phyloP scores from a whole-genome alignment of 140 eudicot genomes.

The Stevia rebaudiana region DNA sequence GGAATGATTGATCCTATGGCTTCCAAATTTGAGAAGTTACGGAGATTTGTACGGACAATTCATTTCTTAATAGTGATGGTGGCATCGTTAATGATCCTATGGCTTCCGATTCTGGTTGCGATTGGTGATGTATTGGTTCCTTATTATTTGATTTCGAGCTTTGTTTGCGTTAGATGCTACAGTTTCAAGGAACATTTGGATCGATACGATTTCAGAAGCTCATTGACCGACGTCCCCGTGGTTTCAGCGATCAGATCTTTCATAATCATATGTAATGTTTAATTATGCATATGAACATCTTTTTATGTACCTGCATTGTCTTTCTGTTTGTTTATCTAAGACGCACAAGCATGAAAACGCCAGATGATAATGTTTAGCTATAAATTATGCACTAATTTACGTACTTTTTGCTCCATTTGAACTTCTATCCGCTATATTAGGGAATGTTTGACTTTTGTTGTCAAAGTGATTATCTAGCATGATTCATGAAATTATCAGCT shows the following conservation, averaged over 20 bases:
- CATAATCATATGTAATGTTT: constrained; percentile 53
- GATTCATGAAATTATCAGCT: no score
- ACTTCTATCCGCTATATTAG: not conserved
- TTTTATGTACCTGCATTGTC: constrained; percentile 14
- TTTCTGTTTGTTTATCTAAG: not conserved
- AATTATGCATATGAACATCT: not conserved
- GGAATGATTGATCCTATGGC: no score
- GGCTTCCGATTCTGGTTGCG: constrained; percentile 70
- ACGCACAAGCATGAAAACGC: not conserved
- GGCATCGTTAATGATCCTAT: constrained; percentile 58
- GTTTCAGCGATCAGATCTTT: constrained; percentile 81
- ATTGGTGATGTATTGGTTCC: constrained; percentile 70
- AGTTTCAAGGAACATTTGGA: constrained; percentile 50
- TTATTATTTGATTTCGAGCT: constrained; percentile 57
- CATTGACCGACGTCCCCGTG: constrained; percentile 80
- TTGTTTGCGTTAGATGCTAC: constrained; percentile 69
- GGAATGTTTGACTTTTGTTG: not conserved
- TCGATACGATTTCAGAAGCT: constrained; percentile 69
- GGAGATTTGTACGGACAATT: constrained; percentile 56
- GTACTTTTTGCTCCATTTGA: not conserved
- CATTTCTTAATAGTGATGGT: constrained; percentile 77
- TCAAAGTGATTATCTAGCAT: not conserved
- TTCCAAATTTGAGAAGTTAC: constrained; percentile 42
- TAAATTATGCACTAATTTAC: not conserved
- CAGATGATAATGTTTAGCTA: not conserved